phyloP scores from a whole-genome alignment of 306 rosid genomes.

The Glycine soja region DNA sequence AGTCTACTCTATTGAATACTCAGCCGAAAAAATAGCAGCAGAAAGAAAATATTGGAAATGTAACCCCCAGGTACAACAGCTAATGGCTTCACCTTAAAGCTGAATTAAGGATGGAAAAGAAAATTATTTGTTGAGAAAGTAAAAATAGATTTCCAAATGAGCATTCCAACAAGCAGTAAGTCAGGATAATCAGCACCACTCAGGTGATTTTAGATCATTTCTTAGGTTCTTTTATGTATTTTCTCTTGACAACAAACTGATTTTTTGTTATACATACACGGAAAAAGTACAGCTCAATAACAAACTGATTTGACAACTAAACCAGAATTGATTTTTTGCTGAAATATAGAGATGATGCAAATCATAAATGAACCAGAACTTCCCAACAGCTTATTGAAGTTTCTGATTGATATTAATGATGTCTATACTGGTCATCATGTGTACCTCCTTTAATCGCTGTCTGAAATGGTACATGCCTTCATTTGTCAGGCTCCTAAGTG shows the following conservation, averaged over 20 bases:
- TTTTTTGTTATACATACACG: background rate
- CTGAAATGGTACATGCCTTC: slow-evolving; percentile 66
- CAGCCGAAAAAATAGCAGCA: slow-evolving; percentile 4
- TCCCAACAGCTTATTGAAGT: slow-evolving; percentile 1
- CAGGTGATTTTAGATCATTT: background rate
- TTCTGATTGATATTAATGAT: slow-evolving; percentile 21
- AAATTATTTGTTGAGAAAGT: slow-evolving; percentile 7
- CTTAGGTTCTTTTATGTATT: background rate
- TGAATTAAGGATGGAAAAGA: slow-evolving; percentile 6
- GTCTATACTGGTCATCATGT: slow-evolving; percentile 27
- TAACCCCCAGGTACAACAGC: background rate
- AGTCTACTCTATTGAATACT: slow-evolving; percentile 23
- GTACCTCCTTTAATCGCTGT: slow-evolving; percentile 67
- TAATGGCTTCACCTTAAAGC: slow-evolving; percentile 18
- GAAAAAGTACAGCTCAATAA: slow-evolving; percentile 22
- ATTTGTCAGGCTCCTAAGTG: slow-evolving; percentile 73
- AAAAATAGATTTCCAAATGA: slow-evolving; percentile 30
- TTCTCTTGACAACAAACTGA: background rate
- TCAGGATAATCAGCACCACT: background rate
- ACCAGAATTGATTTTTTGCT: background rate
- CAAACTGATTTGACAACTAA: slow-evolving; percentile 19
- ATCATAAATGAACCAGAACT: slow-evolving; percentile 9
- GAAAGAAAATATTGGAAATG: slow-evolving; percentile 30
- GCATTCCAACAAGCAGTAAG: background rate
- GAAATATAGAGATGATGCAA: slow-evolving; percentile 27